These are phyloP conservation scores for Diaporthe citrichinensis DNA, from an alignment of 2,329 filamentous ascomycete species.

Conservation along the genomic window DNA sequence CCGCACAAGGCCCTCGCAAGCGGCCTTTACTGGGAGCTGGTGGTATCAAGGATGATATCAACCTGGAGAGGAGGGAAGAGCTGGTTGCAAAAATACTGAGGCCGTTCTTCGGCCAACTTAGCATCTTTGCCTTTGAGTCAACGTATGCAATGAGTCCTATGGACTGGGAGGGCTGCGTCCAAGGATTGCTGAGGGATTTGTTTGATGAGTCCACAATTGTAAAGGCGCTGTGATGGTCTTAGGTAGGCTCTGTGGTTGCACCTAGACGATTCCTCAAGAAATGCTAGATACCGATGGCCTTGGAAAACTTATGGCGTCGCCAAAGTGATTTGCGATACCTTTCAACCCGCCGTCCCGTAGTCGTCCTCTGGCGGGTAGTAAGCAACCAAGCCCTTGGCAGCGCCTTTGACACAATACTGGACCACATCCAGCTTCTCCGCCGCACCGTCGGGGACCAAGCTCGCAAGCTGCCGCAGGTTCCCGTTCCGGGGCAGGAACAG, in stretches of 20 bases:
- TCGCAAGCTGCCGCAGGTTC: slow-evolving; percentile 83
- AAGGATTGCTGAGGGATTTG: slow-evolving; percentile 78
- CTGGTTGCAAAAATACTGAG: slow-evolving; percentile 83
- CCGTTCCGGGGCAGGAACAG: slow-evolving; percentile 90
- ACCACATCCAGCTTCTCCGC: slow-evolving; percentile 76
- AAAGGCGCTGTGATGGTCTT: slow-evolving; percentile 63
- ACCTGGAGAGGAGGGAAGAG: slow-evolving; percentile 74
- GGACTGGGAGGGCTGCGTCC: slow-evolving; percentile 75
- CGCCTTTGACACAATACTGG: slow-evolving; percentile 93
- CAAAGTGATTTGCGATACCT: not conserved
- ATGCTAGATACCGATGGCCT: slow-evolving; percentile 6
- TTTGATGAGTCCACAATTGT: slow-evolving; percentile 83
- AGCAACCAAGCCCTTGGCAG: slow-evolving; percentile 85
- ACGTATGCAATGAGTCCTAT: slow-evolving; percentile 86
- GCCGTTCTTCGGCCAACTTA: slow-evolving; percentile 92
- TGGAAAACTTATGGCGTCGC: not conserved
- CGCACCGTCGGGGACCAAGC: slow-evolving; percentile 58
- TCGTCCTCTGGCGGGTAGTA: slow-evolving; percentile 62
- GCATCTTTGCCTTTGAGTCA: slow-evolving; percentile 93
- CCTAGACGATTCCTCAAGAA: not conserved
- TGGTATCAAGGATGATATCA: slow-evolving; percentile 69
- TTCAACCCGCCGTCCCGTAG: not conserved
- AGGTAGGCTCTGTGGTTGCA: not conserved
- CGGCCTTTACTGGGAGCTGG: slow-evolving; percentile 66
- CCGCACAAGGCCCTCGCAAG: slow-evolving; percentile 54